A percentile compares a stretch with the other conserved stretches of the same genome.
These are phyloP conservation scores for Fusarium hostae DNA, from an alignment of 2,329 filamentous ascomycete genomes.

Conservation along the genomic window DNA sequence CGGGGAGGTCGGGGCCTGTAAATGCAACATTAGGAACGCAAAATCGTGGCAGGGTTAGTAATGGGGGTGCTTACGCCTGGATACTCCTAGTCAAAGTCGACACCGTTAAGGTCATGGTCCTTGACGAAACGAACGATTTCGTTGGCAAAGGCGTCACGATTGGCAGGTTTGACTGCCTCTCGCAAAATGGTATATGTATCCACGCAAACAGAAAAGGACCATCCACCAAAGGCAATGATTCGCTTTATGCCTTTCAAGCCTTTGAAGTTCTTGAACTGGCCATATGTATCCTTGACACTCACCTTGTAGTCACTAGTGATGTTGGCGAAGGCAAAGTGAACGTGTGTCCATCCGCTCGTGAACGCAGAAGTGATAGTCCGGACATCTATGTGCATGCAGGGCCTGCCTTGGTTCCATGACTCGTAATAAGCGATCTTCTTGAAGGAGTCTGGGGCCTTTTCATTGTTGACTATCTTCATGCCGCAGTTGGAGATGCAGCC, in stretches of 20 bases:
- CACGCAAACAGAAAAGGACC: background rate
- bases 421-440: background rate
- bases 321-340: background rate
- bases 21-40: too few relatives aligned
- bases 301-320: background rate
- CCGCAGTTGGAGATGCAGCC: background rate
- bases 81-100: conserved; percentile 59
- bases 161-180: background rate
- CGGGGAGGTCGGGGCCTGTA: too few relatives aligned
- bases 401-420: background rate
- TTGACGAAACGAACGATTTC: conserved; percentile 52
- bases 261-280: background rate
- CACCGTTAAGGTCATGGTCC: conserved; percentile 51
- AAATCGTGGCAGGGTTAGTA: too few relatives aligned
- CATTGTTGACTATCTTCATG: background rate
- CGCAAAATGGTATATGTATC: background rate
- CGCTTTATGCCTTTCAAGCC: background rate
- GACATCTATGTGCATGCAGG: background rate
- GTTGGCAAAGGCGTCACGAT: conserved; percentile 39
- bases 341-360: background rate
- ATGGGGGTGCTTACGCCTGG: conserved; percentile 28
- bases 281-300: background rate
- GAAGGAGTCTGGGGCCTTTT: background rate
- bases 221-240: background rate
- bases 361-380: background rate